These are phyloP conservation scores for Trypanosoma rangeli DNA, from an alignment of 208 protist species.

Conservation along the genomic window DNA sequence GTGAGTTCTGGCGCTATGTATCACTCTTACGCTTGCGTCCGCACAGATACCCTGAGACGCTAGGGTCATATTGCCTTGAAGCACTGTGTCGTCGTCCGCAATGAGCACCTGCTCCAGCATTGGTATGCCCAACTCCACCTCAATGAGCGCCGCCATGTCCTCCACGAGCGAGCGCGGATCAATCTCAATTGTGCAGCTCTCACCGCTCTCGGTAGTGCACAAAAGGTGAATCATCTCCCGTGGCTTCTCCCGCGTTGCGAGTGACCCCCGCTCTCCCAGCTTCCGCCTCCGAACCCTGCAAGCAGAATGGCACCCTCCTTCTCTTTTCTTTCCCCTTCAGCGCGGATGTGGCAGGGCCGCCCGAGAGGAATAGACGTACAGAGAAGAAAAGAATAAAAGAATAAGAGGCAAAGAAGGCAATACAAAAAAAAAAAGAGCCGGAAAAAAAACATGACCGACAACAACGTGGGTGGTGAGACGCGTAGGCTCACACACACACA, in stretches of 20 bases:
- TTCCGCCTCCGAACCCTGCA: background rate
- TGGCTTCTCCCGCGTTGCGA: background rate
- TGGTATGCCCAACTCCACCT: slow-evolving; percentile 28
- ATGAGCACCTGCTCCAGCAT: slow-evolving; percentile 22
- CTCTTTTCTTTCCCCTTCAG: background rate
- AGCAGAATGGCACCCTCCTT: background rate
- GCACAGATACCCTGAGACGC: slow-evolving; percentile 8
- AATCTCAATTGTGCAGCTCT: slow-evolving; percentile 7
- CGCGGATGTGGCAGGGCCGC: background rate
- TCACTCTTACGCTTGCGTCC: slow-evolving; percentile 19
- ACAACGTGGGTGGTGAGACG: too few relatives aligned
- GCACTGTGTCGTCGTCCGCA: background rate
- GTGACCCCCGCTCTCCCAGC: background rate
- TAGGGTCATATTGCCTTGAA: slow-evolving; percentile 14
- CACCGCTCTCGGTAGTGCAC: slow-evolving; percentile 12
- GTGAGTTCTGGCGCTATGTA: background rate
- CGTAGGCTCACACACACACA: background rate
- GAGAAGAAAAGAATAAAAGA: background rate
- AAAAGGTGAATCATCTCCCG: slow-evolving; percentile 13
- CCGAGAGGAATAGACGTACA: background rate
- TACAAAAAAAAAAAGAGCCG: slow-evolving; percentile 5
- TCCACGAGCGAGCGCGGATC: slow-evolving; percentile 18
- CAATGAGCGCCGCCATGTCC: slow-evolving; percentile 17
- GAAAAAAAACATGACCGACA: background rate
- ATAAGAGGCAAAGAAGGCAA: background rate